phyloP scores from a whole-genome alignment of 78 protist genomes.

The Dictyostelium brefeldianum region DNA sequence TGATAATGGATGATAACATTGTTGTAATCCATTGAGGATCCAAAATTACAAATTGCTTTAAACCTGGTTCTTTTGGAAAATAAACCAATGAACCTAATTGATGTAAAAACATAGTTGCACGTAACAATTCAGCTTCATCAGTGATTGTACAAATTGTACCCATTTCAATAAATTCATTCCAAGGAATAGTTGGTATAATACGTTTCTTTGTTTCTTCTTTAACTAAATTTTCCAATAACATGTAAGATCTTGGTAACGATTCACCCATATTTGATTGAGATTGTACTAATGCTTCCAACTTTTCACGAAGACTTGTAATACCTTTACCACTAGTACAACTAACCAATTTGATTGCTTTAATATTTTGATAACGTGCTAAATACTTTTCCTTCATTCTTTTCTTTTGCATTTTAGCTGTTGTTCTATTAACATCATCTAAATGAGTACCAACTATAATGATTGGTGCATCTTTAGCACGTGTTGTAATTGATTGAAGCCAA shows the following conservation, averaged over 20 bases:
- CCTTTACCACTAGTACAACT: constrained; percentile 76
- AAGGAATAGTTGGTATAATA: constrained; percentile 71
- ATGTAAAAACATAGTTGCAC: constrained; percentile 79
- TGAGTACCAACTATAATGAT: constrained; percentile 87
- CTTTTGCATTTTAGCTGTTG: constrained; percentile 46
- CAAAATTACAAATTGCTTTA: constrained; percentile 78
- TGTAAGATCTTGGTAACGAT: constrained; percentile 59
- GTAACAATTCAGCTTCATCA: constrained; percentile 65
- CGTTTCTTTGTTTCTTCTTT: constrained; percentile 71
- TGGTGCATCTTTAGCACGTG: constrained; percentile 77
- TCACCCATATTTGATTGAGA: constrained; percentile 80
- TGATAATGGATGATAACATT: constrained; percentile 64
- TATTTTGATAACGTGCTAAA: constrained; percentile 57
- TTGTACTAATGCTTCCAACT: constrained; percentile 31
- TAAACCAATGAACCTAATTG: constrained; percentile 76
- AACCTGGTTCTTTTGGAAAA: constrained; percentile 66
- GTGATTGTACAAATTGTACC: constrained; percentile 74
- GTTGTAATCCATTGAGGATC: constrained; percentile 82
- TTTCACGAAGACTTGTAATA: constrained; percentile 57
- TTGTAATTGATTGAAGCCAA: constrained; percentile 76
- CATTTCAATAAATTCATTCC: constrained; percentile 68
- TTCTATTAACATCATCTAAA: constrained; percentile 57
- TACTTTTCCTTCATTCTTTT: constrained; percentile 74
- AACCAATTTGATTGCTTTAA: constrained; percentile 45
- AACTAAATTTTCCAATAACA: constrained; percentile 72